Evolutionary conservation across 768 basidiomycete genomes (phyloP).

Genomic region (Boletus rufocinnamomeus): DNA sequence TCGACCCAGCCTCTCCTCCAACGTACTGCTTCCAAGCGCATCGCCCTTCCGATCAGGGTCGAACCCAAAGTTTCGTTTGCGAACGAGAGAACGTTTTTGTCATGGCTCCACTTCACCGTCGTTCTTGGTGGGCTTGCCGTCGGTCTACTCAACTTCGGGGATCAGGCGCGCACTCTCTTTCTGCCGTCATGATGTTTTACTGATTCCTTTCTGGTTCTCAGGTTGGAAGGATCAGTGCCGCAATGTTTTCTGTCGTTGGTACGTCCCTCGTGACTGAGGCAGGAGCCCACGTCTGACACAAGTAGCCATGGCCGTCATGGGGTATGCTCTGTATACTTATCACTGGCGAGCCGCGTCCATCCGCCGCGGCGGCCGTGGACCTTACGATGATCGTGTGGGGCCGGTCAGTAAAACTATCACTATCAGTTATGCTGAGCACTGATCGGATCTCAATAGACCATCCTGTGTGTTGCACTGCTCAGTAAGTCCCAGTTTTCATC

Average conservation of each 20-base stretch:
- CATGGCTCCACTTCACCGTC: slow-evolving; percentile 98
- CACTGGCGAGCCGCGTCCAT: slow-evolving; percentile 97
- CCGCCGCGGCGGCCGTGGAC: slow-evolving; percentile 85
- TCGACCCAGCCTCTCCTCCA: slow-evolving; percentile 98
- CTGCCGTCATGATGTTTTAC: neutral
- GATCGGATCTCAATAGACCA: slow-evolving; percentile 51
- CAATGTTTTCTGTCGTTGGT: slow-evolving; percentile 96
- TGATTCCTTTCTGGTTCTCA: slow-evolving; percentile 29
- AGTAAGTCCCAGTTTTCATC: slow-evolving; percentile 42
- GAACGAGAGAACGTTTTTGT: slow-evolving; percentile 93
- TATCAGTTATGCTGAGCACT: slow-evolving; percentile 13
- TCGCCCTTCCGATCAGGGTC: slow-evolving; percentile 92
- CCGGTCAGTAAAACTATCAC: slow-evolving; percentile 62
- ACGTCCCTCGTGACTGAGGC: slow-evolving; percentile 29
- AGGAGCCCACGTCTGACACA: slow-evolving; percentile 13
- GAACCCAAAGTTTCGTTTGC: slow-evolving; percentile 96
- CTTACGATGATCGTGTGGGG: slow-evolving; percentile 95
- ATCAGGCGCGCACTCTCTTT: slow-evolving; percentile 57
- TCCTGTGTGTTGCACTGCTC: slow-evolving; percentile 80
- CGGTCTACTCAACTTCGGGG: slow-evolving; percentile 96
- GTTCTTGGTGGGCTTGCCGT: slow-evolving; percentile 96
- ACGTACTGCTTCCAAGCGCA: slow-evolving; percentile 90
- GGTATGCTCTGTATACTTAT: slow-evolving; percentile 93
- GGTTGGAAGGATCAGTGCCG: slow-evolving; percentile 95
- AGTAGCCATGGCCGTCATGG: slow-evolving; percentile 93